These are phyloP conservation scores for Coniferiporia sulphurascens DNA, from an alignment of 1,284 basidiomycete species.

Conservation along the genomic window DNA sequence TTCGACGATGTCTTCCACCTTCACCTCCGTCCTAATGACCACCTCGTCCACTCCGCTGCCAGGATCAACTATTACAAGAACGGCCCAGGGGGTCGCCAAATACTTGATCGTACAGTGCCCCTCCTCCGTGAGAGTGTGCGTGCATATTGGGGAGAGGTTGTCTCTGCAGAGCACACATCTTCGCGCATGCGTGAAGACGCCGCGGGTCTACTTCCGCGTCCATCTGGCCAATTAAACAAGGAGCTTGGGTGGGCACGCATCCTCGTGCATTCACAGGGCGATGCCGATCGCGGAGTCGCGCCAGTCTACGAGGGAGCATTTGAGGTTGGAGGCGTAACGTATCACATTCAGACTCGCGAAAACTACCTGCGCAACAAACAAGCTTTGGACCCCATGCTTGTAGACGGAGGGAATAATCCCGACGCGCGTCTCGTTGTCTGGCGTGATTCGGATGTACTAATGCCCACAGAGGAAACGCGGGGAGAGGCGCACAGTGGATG, in stretches of 20 bases:
- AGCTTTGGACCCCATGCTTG: conserved; percentile 46
- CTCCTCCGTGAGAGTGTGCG: conserved; percentile 51
- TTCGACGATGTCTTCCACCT: conserved; percentile 61
- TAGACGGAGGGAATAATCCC: conserved; percentile 31
- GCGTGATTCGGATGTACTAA: conserved; percentile 62
- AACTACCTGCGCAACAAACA: conserved; percentile 64
- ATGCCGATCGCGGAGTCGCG: conserved; percentile 38
- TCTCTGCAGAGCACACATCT: conserved; percentile 44
- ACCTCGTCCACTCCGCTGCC: conserved; percentile 74
- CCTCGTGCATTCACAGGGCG: conserved; percentile 64
- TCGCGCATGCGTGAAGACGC: conserved; percentile 57
- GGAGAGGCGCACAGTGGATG: conserved; percentile 37
- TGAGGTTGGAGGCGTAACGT: conserved; percentile 58
- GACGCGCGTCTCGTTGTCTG: conserved; percentile 65
- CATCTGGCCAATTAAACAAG: conserved; percentile 31
- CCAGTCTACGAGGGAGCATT: conserved; percentile 78
- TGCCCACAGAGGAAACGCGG: conserved; percentile 38
- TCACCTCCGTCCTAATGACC: conserved; percentile 68
- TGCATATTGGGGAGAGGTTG: conserved; percentile 68
- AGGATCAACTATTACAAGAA: conserved; percentile 57
- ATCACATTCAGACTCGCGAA: conserved; percentile 70
- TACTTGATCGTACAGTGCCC: conserved; percentile 44
- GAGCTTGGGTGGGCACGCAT: conserved; percentile 69
- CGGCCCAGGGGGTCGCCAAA: conserved; percentile 39
- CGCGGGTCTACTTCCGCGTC: conserved; percentile 40